A percentile compares a stretch with the other conserved stretches of the same genome.
Conservation (phyloP, 2,329 filamentous ascomycete species). For the Curvularia verruculosa region DNA sequence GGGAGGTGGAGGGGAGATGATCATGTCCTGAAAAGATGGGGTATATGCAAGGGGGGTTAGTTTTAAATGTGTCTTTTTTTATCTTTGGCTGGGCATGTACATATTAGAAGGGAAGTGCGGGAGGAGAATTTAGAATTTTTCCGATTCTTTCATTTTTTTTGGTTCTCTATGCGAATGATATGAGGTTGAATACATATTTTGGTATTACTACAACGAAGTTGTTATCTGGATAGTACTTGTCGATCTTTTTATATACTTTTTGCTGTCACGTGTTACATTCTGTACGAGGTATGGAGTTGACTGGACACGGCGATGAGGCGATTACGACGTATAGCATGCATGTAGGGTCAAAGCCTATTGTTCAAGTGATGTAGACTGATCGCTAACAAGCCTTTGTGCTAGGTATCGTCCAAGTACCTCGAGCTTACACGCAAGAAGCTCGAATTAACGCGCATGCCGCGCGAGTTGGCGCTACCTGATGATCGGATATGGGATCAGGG, state of each 20-base stretch:
- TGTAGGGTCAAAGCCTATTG: slow-evolving; percentile 21
- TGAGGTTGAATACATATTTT: too few relatives aligned
- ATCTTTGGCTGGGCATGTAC: too few relatives aligned
- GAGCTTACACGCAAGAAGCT: slow-evolving; percentile 71
- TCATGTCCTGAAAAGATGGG: too few relatives aligned
- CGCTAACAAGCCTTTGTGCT: neutral
- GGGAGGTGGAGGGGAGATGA: too few relatives aligned
- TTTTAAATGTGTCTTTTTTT: too few relatives aligned
- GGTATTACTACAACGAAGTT: too few relatives aligned
- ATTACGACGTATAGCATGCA: slow-evolving; percentile 45
- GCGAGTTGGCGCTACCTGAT: slow-evolving; percentile 59
- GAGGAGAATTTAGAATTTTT: neutral
- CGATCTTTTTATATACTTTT: neutral
- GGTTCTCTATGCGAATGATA: too few relatives aligned
- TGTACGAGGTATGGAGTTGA: slow-evolving; percentile 4
- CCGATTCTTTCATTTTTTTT: neutral
- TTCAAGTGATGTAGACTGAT: neutral
- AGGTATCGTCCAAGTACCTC: slow-evolving; percentile 72
- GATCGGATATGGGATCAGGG: slow-evolving; percentile 60
- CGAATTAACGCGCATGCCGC: slow-evolving; percentile 68
- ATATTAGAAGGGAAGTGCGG: too few relatives aligned
- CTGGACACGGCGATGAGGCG: slow-evolving; percentile 22
- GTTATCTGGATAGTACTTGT: neutral
- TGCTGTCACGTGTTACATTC: neutral
- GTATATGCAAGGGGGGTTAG: too few relatives aligned